Evolutionary conservation across 352 stramenopile genomes (phyloP), one percentile per base, ranked within the genome.

Genomic region (Bremia lactucae): DNA sequence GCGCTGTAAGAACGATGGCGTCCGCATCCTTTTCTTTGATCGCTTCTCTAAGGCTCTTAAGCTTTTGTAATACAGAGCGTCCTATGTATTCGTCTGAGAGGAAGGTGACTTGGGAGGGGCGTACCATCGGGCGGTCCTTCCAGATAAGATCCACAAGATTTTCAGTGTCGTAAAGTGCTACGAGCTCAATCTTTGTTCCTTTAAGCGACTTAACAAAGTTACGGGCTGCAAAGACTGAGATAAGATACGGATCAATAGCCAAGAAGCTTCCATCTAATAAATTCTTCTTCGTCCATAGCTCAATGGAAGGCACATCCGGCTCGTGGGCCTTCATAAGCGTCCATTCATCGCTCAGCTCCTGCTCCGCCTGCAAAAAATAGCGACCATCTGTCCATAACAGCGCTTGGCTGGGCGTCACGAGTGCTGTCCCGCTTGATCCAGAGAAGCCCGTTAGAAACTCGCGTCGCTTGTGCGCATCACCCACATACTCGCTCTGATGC

Each of bases 401-500:
- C 21, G 90, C 92, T 50, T 95, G 73, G 16, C 83, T 68, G 3
- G 46, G 42, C 4, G 84, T 96, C 46, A 96, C 72, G 0, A 94
- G 44, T 5, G 77, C 81, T 3, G 94, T 98, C 16, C 96, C 96
- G 14, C 94, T 97, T 33, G 84, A 97, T 10, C 96, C 96, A 39
- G 94, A 95, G 69, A 99, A 99, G 26, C 85, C 87, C 10, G 85
- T 96, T 33, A 99, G 61, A 61, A 96, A 99, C 56, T 80, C 83
- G 36, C 96, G 78, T 14, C 96, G 78, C 71, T 96, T 96, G 72
- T 98, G 97, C 25, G 82, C 83, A 22, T 89, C 77, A 24, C 95
- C 91, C 36, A 97, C 87, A 62, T 99, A 99, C 71, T 99, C 96
- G 55, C 87, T 98, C 49, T 98, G 82, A 70, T 99, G 96, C 38